These are phyloP conservation scores for Rosa persica DNA, from an alignment of 306 rosid genomes.

Conservation along the genomic window DNA sequence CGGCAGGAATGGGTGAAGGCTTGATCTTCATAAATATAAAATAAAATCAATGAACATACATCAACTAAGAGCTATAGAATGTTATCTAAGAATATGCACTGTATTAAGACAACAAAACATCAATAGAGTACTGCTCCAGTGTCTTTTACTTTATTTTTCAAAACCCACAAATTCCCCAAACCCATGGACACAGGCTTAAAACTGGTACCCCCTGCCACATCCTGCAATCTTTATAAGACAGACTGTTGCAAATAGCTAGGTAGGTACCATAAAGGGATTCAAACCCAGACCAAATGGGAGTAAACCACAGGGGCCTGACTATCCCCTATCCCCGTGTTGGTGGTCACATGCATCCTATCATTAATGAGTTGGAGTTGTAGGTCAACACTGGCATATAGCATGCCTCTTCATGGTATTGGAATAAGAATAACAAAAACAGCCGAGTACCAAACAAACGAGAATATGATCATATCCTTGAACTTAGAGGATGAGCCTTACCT, in stretches of 20 bases:
- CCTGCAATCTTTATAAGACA: background rate
- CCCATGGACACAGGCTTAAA: too few species aligned
- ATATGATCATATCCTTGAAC: background rate
- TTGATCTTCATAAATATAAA: conserved; percentile 35
- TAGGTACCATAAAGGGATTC: background rate
- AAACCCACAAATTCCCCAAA: background rate
- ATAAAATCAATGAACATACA: conserved; percentile 4
- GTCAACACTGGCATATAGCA: background rate
- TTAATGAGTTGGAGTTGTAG: background rate
- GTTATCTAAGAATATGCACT: background rate
- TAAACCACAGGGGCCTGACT: background rate
- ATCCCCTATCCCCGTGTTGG: background rate
- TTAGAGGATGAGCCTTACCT: conserved; percentile 43
- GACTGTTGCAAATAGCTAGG: background rate
- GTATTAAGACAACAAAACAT: background rate
- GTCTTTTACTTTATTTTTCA: background rate
- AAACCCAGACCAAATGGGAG: background rate
- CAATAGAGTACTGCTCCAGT: background rate
- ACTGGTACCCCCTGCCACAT: background rate
- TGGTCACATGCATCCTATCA: background rate
- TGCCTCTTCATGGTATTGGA: background rate
- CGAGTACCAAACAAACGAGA: conserved; percentile 1
- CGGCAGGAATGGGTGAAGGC: conserved; percentile 77
- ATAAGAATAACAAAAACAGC: background rate
- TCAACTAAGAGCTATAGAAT: background rate